Evolutionary conservation across 169 alveolate species (phyloP), one percentile per base, ranked within the genome.

Genomic region (Cryptosporidium meleagridis): DNA sequence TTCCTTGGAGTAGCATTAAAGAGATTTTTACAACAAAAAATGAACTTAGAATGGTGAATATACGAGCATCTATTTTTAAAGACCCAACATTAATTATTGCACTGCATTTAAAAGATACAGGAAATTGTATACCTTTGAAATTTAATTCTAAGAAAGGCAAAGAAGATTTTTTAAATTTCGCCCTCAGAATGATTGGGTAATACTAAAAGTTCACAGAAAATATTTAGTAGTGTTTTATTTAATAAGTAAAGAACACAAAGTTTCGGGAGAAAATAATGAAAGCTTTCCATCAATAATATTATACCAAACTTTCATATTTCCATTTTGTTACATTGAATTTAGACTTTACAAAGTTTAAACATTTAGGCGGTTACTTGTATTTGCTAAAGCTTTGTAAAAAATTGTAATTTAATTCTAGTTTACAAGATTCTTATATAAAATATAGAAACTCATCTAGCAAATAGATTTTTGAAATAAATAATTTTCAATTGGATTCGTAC

Each of bases 101-200:
- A 26, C n/a, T 80, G 33, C 89, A 80, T 21, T n/a, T 80, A 65
- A 62, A 18, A 10, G 75, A 80, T 45, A 62, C 89, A 12, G 89
- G 89, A 62, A 59, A 80, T 59, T 80, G 89, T 31, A 80, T 80
- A 26, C 89, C 89, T 21, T 45, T 80, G 45, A 80, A 41, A 26
- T 80, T 80, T 65, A 44, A 45, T 39, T 41, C 59, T 1, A 51
- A 37, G 41, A 51, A 65, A 37, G 48, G 29, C n/a, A 80, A 61
- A 62, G 41, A 44, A 8, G 80, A 80, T 7, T 80, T 80, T 45
- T 39, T 80, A 31, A 44, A 62, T 31, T 80, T 80, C 48, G 61
- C 86, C 16, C 9, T 33, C 23, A 65, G 29, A n/a, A 65, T 35
- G 52, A 37, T 65, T 65, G 33, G 72, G 33, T 26, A 29, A 37